These are phyloP conservation scores for Desmodesmus armatus DNA, from an alignment of 139 green algal genomes.

Conservation along the genomic window DNA sequence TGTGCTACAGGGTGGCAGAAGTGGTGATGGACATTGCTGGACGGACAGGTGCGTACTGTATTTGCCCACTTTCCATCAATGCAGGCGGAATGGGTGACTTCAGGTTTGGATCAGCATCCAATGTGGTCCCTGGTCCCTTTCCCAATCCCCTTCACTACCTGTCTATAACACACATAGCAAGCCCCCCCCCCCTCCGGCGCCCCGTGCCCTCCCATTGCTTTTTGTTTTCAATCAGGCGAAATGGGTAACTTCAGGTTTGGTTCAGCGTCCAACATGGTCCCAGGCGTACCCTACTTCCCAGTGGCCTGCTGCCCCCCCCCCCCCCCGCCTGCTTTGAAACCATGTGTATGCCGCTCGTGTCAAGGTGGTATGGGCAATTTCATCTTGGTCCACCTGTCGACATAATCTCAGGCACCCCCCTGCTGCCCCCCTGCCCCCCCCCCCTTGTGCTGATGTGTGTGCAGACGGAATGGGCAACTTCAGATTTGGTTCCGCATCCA, in stretches of 20 bases:
- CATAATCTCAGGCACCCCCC: too few relatives aligned
- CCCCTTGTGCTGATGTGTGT: neutral
- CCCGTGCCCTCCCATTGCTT: neutral
- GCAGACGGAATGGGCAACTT: slow-evolving; percentile 51
- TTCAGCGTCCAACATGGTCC: slow-evolving; percentile 40
- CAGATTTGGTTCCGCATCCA: slow-evolving; percentile 52
- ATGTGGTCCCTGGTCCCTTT: neutral
- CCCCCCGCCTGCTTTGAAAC: too few relatives aligned
- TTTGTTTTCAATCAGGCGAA: slow-evolving; percentile 10
- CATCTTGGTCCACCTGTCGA: too few relatives aligned
- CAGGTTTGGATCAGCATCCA: neutral
- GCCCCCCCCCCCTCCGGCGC: neutral
- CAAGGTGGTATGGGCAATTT: too few relatives aligned
- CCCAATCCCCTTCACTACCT: neutral
- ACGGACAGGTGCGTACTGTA: slow-evolving; percentile 9
- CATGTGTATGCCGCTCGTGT: too few relatives aligned
- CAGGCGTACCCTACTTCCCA: slow-evolving; percentile 64
- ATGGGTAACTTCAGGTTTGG: slow-evolving; percentile 59
- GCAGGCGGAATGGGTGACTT: neutral
- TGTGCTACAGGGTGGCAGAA: slow-evolving; percentile 17
- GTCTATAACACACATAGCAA: neutral
- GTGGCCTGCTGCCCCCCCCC: too few relatives aligned
- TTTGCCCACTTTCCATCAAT: neutral
- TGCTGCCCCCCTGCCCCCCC: neutral
- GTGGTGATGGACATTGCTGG: slow-evolving; percentile 13